A percentile compares a stretch with the other conserved stretches of the same genome.
Conservation (phyloP, 148 eudicot species). For the Persicaria maculosa region DNA sequence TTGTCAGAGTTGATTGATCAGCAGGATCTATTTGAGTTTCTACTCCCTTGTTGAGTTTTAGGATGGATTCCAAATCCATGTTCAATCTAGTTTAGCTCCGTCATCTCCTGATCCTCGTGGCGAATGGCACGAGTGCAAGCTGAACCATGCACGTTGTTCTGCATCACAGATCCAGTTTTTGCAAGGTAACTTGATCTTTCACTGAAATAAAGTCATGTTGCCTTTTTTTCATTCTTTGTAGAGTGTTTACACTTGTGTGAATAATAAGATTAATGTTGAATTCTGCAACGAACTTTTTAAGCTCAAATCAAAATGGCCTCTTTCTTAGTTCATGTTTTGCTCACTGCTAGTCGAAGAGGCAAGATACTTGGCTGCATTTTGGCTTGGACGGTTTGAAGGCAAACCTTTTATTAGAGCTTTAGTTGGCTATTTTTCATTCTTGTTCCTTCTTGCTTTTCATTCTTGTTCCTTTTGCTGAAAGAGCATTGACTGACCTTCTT, state of each 20-base stretch:
- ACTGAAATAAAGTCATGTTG: neutral
- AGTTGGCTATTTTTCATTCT: no score
- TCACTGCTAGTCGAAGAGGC: slow-evolving; percentile 97
- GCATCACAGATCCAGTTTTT: slow-evolving; percentile 69
- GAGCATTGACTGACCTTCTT: no score
- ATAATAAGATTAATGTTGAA: slow-evolving; percentile 74
- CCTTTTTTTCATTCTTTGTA: neutral
- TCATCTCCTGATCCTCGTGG: slow-evolving; percentile 68
- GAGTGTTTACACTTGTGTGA: neutral
- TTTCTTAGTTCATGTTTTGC: slow-evolving; percentile 92
- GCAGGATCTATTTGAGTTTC: no score
- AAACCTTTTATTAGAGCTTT: no score
- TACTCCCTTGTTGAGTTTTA: no score
- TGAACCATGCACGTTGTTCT: slow-evolving; percentile 59
- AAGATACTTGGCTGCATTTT: slow-evolving; percentile 77
- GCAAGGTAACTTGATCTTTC: slow-evolving; percentile 46
- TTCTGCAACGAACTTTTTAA: slow-evolving; percentile 46
- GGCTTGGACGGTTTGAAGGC: no score
- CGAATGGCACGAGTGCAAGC: slow-evolving; percentile 62
- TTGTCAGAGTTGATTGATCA: no score
- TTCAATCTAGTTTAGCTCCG: slow-evolving; percentile 75
- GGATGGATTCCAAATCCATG: slow-evolving; percentile 25
- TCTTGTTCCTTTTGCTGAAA: no score
- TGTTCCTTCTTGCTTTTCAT: no score
- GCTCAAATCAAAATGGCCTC: slow-evolving; percentile 55